Evolutionary conservation across 169 alveolate species (phyloP), one percentile per base, ranked within the genome.

Genomic region (Cryptosporidium baileyi): DNA sequence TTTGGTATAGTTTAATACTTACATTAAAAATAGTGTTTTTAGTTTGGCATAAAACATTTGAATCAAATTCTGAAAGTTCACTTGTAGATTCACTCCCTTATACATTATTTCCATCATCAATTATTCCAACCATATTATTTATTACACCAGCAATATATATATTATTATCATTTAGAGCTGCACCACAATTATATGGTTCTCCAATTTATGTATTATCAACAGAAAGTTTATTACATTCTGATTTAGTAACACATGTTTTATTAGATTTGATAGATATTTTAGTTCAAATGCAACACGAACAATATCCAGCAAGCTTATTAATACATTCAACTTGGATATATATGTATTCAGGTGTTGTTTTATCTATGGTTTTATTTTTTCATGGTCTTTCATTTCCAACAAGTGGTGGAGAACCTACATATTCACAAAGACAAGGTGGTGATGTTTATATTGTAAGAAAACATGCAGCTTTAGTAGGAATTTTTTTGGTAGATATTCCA

Each of bases 401-500:
- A 11, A 90, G 80, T 22, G 91, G 90, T 26, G 92, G 92, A 13
- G 90, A 52, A 38, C 67, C 65, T 15, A 74, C 85, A 17, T 19
- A 32, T 57, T 74, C 54, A 15, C 67, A 74, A 13, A 63, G 80
- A 24, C 61, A 80, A 30, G 80, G 80, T 0, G 92, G 89, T 19
- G 92, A 82, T 30, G 88, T 85, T 43, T 80, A 62, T 54, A 89
- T 88, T 49, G 89, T 61, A 40, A 57, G 92, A 28, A 89, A 89
- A 60, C 92, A 89, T 34, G 92, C 92, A 13, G 92, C 92, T 13
- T 47, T 89, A 45, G 91, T 89, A 28, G 92, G 92, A 7, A 62
- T 89, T 61, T 89, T 81, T 67, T 40, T 89, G 11, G 91, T 89
- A 40, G 92, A 89, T 28, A 47, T 89, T 43, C 92, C 92, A 41